phyloP scores from a whole-genome alignment of 2,329 filamentous ascomycete genomes.

The Monilinia fructigena region DNA sequence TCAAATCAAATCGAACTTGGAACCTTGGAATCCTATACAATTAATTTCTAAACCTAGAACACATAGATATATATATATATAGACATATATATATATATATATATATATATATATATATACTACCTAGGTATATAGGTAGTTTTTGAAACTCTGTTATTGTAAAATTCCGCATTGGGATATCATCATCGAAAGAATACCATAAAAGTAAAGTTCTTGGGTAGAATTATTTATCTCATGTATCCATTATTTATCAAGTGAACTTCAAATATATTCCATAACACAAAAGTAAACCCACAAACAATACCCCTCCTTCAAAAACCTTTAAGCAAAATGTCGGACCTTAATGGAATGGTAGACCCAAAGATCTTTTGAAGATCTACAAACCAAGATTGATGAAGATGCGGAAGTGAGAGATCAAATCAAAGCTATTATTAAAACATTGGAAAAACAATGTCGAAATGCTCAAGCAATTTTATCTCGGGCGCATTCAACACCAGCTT shows the following conservation, averaged over 20 bases:
- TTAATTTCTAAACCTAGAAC: too few species aligned
- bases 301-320: slow-evolving; percentile 12
- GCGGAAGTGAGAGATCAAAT: slow-evolving; percentile 78
- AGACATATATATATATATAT: too few species aligned
- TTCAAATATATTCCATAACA: neutral
- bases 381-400: slow-evolving; percentile 88
- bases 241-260: neutral
- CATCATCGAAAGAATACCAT: too few species aligned
- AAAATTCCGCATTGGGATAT: too few species aligned
- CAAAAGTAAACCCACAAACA: slow-evolving; percentile 7
- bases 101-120: too few species aligned
- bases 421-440: slow-evolving; percentile 72
- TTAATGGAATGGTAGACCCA: slow-evolving; percentile 53
- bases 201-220: too few species aligned
- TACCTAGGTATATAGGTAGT: too few species aligned
- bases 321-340: slow-evolving; percentile 27
- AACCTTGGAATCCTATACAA: too few species aligned
- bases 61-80: too few species aligned
- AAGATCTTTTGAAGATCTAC: slow-evolving; percentile 84
- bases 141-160: too few species aligned
- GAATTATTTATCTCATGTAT: too few species aligned
- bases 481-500: slow-evolving; percentile 80
- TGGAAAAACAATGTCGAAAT: slow-evolving; percentile 80
- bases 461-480: slow-evolving; percentile 81
- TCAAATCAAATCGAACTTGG: too few species aligned